phyloP scores from a whole-genome alignment of 768 basidiomycete genomes.

The Trametes maxima region DNA sequence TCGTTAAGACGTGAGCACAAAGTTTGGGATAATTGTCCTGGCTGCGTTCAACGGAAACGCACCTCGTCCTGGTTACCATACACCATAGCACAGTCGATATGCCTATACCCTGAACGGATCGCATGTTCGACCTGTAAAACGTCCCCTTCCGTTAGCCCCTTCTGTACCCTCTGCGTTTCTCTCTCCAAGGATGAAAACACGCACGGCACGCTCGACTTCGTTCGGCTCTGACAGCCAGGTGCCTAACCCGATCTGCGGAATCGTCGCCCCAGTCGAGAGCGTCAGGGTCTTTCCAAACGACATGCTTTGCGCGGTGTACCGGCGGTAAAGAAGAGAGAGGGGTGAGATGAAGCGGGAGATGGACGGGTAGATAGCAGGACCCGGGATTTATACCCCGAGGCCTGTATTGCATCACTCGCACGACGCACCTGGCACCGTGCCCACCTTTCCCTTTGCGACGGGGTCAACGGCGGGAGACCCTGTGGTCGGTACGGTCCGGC shows the following conservation, averaged over 20 bases:
- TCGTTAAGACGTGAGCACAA: background rate
- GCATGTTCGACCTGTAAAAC: slow-evolving; percentile 67
- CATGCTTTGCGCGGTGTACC: slow-evolving; percentile 34
- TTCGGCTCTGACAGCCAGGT: slow-evolving; percentile 78
- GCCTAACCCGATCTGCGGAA: slow-evolving; percentile 82
- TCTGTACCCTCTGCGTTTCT: background rate
- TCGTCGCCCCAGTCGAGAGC: slow-evolving; percentile 49
- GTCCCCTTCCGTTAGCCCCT: slow-evolving; percentile 23
- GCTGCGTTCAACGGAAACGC: background rate
- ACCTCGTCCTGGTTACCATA: slow-evolving; percentile 79
- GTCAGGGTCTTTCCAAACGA: slow-evolving; percentile 42
- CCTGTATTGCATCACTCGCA: slow-evolving; percentile 8
- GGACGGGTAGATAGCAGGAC: background rate
- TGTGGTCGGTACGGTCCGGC: slow-evolving; percentile 7
- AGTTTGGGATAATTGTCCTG: background rate
- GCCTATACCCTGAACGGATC: slow-evolving; percentile 74
- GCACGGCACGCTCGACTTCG: slow-evolving; percentile 74
- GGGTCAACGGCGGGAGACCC: background rate
- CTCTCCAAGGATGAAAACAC: slow-evolving; percentile 15
- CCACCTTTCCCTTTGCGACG: background rate
- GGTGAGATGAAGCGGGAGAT: slow-evolving; percentile 3
- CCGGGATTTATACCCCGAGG: slow-evolving; percentile 17
- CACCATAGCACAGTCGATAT: slow-evolving; percentile 82
- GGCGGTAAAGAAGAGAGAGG: background rate
- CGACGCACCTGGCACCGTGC: too few species aligned